phyloP scores from a whole-genome alignment of 2,329 filamentous ascomycete species.

The Metarhizium album region DNA sequence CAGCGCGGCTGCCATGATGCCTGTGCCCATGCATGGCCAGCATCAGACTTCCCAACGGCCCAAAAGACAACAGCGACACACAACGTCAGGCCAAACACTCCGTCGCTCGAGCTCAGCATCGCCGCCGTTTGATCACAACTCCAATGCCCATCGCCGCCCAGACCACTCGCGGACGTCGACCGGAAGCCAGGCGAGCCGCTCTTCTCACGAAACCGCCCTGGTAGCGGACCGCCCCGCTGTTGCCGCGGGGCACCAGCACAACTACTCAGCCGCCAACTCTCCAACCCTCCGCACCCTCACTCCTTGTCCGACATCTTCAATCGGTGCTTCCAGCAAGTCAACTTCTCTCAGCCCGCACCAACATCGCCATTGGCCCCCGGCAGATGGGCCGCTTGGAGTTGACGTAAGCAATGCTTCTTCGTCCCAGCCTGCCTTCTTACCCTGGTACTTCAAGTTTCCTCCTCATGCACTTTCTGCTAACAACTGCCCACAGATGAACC shows the following conservation, averaged over 20 bases:
- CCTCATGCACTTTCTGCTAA: slow-evolving; percentile 2
- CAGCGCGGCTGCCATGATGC: slow-evolving; percentile 20
- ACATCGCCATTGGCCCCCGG: slow-evolving; percentile 3
- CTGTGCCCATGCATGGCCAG: slow-evolving; percentile 11
- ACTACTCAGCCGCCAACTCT: not conserved
- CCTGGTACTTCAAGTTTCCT: not conserved
- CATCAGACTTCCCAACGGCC: slow-evolving; percentile 11
- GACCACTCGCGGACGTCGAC: slow-evolving; percentile 22
- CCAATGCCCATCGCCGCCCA: slow-evolving; percentile 3
- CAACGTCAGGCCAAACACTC: not conserved
- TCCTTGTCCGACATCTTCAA: not conserved
- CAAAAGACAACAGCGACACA: not conserved
- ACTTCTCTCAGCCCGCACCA: slow-evolving; percentile 1
- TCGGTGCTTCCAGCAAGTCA: not conserved
- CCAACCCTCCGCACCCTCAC: not conserved
- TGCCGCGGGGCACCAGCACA: slow-evolving; percentile 11
- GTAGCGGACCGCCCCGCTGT: slow-evolving; percentile 18
- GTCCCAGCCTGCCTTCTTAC: not conserved
- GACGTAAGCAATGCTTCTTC: slow-evolving; percentile 5
- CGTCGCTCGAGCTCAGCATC: not conserved
- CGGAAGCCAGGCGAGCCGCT: slow-evolving; percentile 16
- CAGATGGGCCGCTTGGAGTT: slow-evolving; percentile 7
- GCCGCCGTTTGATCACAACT: not conserved
- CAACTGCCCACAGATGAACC: slow-evolving; percentile 22
- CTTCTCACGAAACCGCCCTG: slow-evolving; percentile 14